Evolutionary conservation across 2,329 filamentous ascomycete genomes (phyloP), one percentile per base, ranked within the genome.

Genomic region (Fusarium metavorans): DNA sequence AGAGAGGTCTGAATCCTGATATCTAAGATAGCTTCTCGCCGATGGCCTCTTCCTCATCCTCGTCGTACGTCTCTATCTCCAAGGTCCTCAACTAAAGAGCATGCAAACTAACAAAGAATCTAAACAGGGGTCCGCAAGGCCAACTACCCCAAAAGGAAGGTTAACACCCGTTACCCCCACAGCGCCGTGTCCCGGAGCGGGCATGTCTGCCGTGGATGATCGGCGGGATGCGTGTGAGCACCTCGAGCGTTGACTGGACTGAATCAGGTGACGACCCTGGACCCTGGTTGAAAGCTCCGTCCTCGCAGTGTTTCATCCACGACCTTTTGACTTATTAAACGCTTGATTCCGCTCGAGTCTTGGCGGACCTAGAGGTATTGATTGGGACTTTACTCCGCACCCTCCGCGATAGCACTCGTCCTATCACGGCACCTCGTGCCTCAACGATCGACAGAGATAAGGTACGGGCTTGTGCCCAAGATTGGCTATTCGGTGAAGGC

Each of bases 351-450:
- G 34, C 23, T 35, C 5, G 13, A 6, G 16, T 35, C 63, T 65
- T 65, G 63, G 63, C 52, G 30, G 35, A n/a, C 32, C 18, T 30
- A 34, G 11, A 4, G 23, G 18, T 16, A 43, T 30, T 58, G 63
- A 59, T 66, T 66, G 63, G 52, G 9, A n/a, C n/a, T n/a, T 5
- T 20, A n/a, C n/a, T 57, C 30, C 39, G 25, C 30, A 20, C 20
- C 14, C 3, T 8, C 27, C 18, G 20, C 8, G 41, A 66, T 27
- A 30, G 50, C 52, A 41, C 56, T 64, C 63, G 27, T n/a, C 73
- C 73, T 75, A 75, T 75, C 73, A 73, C 57, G n/a, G 57, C 39
- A 41, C 73, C 73, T 73, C 73, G 73, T 75, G 73, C 56, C 41
- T 68, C 66, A 14, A 43, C 50, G 73, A 75, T 75, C 63, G 61